A percentile compares a stretch with the other conserved stretches of the same genome.
Conservation (phyloP, 768 basidiomycete species). For the Tephrocybe sp. region DNA sequence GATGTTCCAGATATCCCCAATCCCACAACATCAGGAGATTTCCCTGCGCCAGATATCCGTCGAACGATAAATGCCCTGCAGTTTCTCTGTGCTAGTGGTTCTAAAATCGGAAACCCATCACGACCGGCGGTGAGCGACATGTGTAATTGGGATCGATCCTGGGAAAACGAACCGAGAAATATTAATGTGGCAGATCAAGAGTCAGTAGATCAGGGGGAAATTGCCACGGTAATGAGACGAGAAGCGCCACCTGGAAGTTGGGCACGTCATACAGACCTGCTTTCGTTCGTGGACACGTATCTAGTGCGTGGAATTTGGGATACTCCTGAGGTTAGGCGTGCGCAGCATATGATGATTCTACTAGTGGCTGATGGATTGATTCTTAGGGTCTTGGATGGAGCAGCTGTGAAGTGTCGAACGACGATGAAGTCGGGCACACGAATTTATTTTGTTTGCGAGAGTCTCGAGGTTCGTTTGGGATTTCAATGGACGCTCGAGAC, state of each 20-base stretch:
- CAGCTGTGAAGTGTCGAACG: constrained; percentile 35
- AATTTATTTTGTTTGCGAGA: constrained; percentile 36
- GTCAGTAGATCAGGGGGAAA: constrained; percentile 10
- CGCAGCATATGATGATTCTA: constrained; percentile 1
- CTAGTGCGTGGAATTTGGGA: constrained; percentile 37
- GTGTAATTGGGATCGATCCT: constrained; percentile 12
- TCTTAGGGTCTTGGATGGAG: constrained; percentile 31
- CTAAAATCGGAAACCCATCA: constrained; percentile 7
- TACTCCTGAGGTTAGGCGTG: constrained; percentile 39
- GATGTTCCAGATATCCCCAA: constrained; percentile 32
- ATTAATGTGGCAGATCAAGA: no score
- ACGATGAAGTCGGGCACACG: constrained; percentile 59
- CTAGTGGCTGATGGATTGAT: constrained; percentile 8
- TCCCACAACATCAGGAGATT: constrained; percentile 16
- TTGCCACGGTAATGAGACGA: constrained; percentile 9
- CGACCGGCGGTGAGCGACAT: constrained; percentile 8
- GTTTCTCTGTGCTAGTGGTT: constrained; percentile 38
- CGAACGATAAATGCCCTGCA: constrained; percentile 65
- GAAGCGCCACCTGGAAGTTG: constrained; percentile 7
- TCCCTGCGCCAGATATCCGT: constrained; percentile 57
- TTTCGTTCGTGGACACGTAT: constrained; percentile 58
- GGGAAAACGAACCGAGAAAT: neutral
- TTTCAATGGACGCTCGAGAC: constrained; percentile 43
- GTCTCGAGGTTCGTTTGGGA: constrained; percentile 22
- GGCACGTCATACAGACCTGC: constrained; percentile 36